A percentile compares a stretch with the other conserved stretches of the same genome.
These are phyloP conservation scores for Myxozyma neglecta DNA, from an alignment of 805 yeast genomes.

Conservation along the genomic window DNA sequence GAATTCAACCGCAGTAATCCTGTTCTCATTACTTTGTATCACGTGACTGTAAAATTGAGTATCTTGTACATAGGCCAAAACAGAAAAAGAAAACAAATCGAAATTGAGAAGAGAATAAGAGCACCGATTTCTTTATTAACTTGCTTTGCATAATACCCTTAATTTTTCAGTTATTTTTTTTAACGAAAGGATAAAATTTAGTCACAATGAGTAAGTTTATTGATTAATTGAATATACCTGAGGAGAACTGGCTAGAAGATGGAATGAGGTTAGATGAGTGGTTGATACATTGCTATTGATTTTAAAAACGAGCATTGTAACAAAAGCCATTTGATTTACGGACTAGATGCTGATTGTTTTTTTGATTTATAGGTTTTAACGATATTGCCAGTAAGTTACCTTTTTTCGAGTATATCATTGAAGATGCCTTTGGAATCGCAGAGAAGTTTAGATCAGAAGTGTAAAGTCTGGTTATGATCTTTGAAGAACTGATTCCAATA, in stretches of 20 bases:
- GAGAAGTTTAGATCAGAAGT: too few species aligned
- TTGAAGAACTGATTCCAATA: neutral
- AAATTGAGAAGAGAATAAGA: neutral
- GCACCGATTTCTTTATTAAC: too few species aligned
- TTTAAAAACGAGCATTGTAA: too few species aligned
- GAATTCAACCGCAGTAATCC: too few species aligned
- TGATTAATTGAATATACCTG: neutral
- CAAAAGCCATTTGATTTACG: too few species aligned
- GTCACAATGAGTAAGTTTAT: neutral
- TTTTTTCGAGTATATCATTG: too few species aligned
- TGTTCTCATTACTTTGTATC: too few species aligned
- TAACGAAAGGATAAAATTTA: neutral
- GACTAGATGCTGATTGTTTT: neutral
- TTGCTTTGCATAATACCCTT: too few species aligned
- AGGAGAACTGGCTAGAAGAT: neutral
- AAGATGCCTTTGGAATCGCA: too few species aligned
- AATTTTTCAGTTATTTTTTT: too few species aligned
- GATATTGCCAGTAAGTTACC: conserved; percentile 1
- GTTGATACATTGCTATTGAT: too few species aligned
- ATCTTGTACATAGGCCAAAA: neutral
- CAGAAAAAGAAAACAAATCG: neutral
- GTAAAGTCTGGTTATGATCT: too few species aligned
- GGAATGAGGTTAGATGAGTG: neutral
- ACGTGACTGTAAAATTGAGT: neutral
- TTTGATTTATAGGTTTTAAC: neutral